Evolutionary conservation across 768 basidiomycete species (phyloP).

Genomic region (Boletus rubropictus): DNA sequence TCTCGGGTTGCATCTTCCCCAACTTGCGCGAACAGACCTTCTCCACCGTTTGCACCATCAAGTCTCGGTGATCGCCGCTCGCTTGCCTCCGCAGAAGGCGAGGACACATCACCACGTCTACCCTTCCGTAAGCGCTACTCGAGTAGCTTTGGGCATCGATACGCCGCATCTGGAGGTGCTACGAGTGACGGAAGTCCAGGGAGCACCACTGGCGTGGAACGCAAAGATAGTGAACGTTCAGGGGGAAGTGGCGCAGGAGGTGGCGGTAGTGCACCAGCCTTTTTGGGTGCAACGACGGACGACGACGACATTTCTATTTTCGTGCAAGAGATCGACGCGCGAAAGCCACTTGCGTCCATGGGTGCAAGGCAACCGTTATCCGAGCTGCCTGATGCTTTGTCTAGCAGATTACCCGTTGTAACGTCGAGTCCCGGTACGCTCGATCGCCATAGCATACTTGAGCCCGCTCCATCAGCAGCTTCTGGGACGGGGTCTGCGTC

Average conservation of each 20-base stretch:
- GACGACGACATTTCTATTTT: conserved; percentile 77
- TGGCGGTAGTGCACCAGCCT: conserved; percentile 30
- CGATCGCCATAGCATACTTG: conserved; percentile 1
- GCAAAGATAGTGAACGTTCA: conserved; percentile 21
- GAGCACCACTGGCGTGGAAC: conserved; percentile 12
- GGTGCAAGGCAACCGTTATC: conserved; percentile 13
- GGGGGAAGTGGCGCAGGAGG: conserved; percentile 19
- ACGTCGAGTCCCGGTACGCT: conserved; percentile 6
- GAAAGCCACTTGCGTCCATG: conserved; percentile 49
- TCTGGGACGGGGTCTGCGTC: conserved; percentile 3
- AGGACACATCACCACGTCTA: conserved; percentile 26
- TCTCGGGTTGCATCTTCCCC: conserved; percentile 41
- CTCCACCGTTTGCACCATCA: conserved; percentile 39
- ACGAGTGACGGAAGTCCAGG: conserved; percentile 34
- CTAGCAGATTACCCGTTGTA: background rate
- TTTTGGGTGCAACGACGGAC: conserved; percentile 48
- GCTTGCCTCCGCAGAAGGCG: conserved; percentile 32
- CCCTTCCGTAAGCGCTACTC: conserved; percentile 59
- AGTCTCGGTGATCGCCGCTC: conserved; percentile 40
- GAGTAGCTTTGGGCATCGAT: conserved; percentile 73
- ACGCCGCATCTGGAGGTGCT: conserved; percentile 39
- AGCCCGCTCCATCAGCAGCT: background rate
- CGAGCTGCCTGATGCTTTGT: background rate
- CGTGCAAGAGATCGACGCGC: conserved; percentile 69
- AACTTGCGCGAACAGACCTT: conserved; percentile 30